Evolutionary conservation across 108 stramenopile genomes (phyloP).

Genomic region (Discostella pseudostelligera): DNA sequence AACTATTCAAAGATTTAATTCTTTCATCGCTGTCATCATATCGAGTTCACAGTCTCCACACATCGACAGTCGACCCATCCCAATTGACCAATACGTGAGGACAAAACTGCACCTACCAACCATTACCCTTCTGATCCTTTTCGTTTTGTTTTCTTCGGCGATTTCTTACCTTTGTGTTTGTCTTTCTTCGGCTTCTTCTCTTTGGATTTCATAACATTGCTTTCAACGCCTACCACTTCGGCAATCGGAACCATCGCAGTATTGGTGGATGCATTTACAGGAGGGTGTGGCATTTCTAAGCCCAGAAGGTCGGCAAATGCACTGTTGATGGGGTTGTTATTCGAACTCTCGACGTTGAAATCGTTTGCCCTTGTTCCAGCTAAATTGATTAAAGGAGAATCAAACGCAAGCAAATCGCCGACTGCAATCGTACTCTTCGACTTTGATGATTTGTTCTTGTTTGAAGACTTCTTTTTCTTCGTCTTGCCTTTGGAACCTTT

Average conservation of each 20-base stretch:
- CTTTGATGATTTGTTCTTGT: slow-evolving; percentile 52
- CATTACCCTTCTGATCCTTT: no score
- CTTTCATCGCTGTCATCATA: no score
- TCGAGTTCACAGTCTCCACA: no score
- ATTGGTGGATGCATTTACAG: background rate
- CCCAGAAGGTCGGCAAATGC: slow-evolving; percentile 83
- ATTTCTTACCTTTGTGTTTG: slow-evolving; percentile 3
- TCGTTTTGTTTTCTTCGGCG: slow-evolving; percentile 10
- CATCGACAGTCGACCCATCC: no score
- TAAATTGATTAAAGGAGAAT: slow-evolving; percentile 51
- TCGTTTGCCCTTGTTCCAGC: slow-evolving; percentile 7
- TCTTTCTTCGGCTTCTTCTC: slow-evolving; percentile 11
- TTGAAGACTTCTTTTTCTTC: slow-evolving; percentile 61
- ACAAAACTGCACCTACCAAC: no score
- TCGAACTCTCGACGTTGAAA: slow-evolving; percentile 5
- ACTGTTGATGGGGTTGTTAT: slow-evolving; percentile 50
- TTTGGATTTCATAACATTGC: background rate
- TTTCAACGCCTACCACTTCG: background rate
- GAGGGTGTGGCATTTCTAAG: slow-evolving; percentile 33
- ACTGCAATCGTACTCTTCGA: background rate
- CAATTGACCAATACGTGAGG: no score
- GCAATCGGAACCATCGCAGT: background rate
- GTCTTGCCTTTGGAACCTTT: slow-evolving; percentile 6
- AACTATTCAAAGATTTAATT: no score
- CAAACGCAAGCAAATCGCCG: slow-evolving; percentile 46